Evolutionary conservation across 1,284 basidiomycete species (phyloP).

Genomic region (Chiua sp.): DNA sequence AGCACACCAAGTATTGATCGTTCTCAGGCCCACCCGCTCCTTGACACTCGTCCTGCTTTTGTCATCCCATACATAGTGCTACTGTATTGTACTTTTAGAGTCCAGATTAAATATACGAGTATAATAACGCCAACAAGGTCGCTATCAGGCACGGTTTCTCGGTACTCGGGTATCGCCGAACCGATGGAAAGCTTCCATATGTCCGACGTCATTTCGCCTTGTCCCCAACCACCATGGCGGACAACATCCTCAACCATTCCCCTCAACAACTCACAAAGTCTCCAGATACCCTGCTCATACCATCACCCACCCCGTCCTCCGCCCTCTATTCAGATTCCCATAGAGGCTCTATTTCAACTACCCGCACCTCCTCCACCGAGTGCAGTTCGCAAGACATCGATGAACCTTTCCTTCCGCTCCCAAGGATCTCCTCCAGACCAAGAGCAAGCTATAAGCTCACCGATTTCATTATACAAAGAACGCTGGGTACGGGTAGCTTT

Average conservation of each 20-base stretch:
- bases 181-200: slow-evolving; percentile 16
- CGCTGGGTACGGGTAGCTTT: slow-evolving; percentile 93
- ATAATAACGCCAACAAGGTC: slow-evolving; percentile 28
- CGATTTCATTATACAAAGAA: slow-evolving; percentile 80
- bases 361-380: slow-evolving; percentile 61
- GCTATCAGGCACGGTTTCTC: too few relatives aligned
- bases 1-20: slow-evolving; percentile 4
- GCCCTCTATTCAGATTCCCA: slow-evolving; percentile 40
- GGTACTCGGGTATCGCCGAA: slow-evolving; percentile 26
- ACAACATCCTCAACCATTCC: slow-evolving; percentile 25
- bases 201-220: slow-evolving; percentile 11
- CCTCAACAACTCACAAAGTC: slow-evolving; percentile 6
- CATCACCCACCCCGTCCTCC: slow-evolving; percentile 9
- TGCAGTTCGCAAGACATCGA: slow-evolving; percentile 50
- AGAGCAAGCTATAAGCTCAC: slow-evolving; percentile 70
- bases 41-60: slow-evolving; percentile 9
- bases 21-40: slow-evolving; percentile 7
- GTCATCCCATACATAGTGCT: background rate
- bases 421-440: slow-evolving; percentile 43
- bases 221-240: slow-evolving; percentile 18
- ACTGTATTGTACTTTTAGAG: slow-evolving; percentile 21
- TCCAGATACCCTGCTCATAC: slow-evolving; percentile 8
- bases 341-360: slow-evolving; percentile 66
- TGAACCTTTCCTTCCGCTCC: slow-evolving; percentile 31
- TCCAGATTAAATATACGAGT: slow-evolving; percentile 11